Base-by-base conservation (phyloP, 2,329 filamentous ascomycete species). In the Arthrinium phaeospermum region DNA sequence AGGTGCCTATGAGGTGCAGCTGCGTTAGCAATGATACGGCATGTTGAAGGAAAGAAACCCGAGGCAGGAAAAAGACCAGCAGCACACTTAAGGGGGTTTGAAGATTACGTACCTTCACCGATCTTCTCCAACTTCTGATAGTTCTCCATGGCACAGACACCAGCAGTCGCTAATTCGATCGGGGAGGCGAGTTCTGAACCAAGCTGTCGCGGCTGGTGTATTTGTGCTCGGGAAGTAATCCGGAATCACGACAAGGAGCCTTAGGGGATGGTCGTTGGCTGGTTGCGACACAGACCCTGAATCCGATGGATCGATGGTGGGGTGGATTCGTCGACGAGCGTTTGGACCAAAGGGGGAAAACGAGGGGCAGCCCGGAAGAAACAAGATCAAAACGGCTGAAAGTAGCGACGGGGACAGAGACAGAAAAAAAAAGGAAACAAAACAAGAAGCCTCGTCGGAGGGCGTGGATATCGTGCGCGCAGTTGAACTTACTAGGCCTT, bases 111-210 rank as follows among this genome's bases (percentile, higher is more conserved):
- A 96, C 95, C 95, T 90, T 98, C 95, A 83, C 95, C 95, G 80
- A 98, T 95, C 88, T 98, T 98, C 86, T 98, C 95, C 80, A 98
- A 90, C 86, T 97, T 97, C 85, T 97, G 94, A 83, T 98, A 98
- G 85, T 97, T 97, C 84, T 98, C 94, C 95, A 98, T 97, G 76
- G 74, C 75, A 71, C 72, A 49, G 16, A 64, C 57, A 64, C 19
- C 57, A 41, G 57, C 57, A 41, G 34, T 64, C 71, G 71, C 27
- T 73, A 67, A 64, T 69, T 70, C 70, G 72, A 71, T 68, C 70
- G 73, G 34, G 47, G 27, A 64, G 51, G 53, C 14, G 57, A 34
- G 57, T n/a, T 5, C n/a, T 13, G 30, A 46, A 61, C 7, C 6
- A 41, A 37, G 51, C 34, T 27, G n/a, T 16, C 22, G 37, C 24